Percentiles rank a stretch among this genome's conserved stretches.
Evolutionary conservation across 331 rosid species (phyloP).

Genomic region (Malus hybrid): DNA sequence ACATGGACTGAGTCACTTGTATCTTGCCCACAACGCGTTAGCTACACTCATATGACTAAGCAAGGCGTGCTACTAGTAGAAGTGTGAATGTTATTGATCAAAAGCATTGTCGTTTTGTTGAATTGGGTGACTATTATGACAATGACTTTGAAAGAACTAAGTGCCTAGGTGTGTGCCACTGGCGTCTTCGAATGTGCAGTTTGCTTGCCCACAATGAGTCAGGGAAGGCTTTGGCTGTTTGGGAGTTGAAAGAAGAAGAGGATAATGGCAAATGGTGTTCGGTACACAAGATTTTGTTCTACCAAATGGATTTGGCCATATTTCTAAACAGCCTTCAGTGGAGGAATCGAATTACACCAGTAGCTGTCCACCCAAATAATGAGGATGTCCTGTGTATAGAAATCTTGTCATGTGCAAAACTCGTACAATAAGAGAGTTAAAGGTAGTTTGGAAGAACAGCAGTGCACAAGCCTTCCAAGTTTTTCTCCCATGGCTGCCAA

Average conservation of each 20-base stretch:
- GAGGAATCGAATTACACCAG: too few species aligned
- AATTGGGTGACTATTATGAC: neutral
- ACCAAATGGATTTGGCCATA: too few species aligned
- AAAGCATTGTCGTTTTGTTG: neutral
- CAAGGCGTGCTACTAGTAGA: neutral
- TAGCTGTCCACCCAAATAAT: neutral
- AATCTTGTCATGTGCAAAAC: neutral
- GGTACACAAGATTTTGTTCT: neutral
- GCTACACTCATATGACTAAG: neutral
- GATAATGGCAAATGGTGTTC: neutral
- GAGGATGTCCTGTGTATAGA: neutral
- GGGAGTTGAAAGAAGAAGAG: neutral
- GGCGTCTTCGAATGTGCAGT: neutral
- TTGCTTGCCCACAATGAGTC: neutral
- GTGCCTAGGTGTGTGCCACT: neutral
- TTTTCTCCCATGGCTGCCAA: neutral
- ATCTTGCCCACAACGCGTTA: neutral
- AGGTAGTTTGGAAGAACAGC: too few species aligned
- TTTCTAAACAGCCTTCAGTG: too few species aligned
- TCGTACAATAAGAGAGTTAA: too few species aligned
- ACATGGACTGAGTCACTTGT: neutral
- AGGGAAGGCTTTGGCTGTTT: neutral
- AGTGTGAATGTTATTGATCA: too few species aligned
- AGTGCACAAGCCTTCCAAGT: too few species aligned
- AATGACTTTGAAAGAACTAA: too few species aligned